Conservation (phyloP, 345 rosid species). For the Lagerstroemia speciosa region DNA sequence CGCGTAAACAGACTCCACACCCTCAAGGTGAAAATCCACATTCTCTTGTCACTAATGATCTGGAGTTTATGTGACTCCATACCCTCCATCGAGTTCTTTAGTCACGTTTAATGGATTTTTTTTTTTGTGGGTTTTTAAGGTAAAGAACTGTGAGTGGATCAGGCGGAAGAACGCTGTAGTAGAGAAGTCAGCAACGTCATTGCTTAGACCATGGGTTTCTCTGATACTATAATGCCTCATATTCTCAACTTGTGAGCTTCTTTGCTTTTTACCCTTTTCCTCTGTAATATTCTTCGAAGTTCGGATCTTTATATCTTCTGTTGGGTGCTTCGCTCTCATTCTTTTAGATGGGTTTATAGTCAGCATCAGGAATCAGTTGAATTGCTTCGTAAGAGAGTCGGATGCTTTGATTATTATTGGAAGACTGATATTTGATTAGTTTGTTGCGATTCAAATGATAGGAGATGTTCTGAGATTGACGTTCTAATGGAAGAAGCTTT, state of each 20-base stretch:
- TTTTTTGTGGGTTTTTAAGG: conserved; percentile 3
- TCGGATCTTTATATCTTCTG: not conserved
- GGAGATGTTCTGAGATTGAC: not conserved
- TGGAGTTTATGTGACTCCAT: not conserved
- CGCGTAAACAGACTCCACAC: not conserved
- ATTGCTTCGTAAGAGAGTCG: not conserved
- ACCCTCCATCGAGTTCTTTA: not conserved
- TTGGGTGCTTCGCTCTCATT: not conserved
- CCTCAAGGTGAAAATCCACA: not conserved
- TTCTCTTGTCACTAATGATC: not conserved
- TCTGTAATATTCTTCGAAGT: no score
- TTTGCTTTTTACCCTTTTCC: not conserved
- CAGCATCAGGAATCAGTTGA: not conserved
- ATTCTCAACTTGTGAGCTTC: conserved; percentile 61
- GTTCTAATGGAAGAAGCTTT: not conserved
- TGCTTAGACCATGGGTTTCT: conserved; percentile 13
- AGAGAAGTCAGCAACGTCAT: conserved; percentile 43
- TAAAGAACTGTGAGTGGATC: conserved; percentile 20
- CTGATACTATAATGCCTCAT: conserved; percentile 63
- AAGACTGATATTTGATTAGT: not conserved
- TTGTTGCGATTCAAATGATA: not conserved
- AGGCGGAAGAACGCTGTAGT: conserved; percentile 26
- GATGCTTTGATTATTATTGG: not conserved
- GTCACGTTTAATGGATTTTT: not conserved
- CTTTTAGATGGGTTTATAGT: not conserved